Percentiles rank a stretch among this genome's conserved stretches.
Conservation (phyloP, 1,284 basidiomycete species). For the Cryptococcus sp. region DNA sequence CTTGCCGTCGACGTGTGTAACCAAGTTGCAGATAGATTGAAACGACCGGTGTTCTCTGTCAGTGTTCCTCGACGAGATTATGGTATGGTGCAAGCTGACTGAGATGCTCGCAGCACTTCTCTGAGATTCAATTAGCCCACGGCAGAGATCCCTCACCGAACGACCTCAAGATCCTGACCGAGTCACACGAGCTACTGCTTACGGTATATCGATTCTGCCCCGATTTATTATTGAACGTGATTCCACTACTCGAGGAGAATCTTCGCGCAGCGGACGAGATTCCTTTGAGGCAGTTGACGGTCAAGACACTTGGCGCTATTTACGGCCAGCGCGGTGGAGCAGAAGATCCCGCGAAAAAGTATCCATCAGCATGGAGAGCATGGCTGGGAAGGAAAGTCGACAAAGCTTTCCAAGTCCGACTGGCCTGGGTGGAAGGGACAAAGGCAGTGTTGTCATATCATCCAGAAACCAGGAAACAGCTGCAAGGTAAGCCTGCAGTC, state of each 20-base stretch:
- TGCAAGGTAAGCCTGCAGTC: slow-evolving; percentile 63
- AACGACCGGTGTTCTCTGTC: slow-evolving; percentile 78
- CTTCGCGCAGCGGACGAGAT: slow-evolving; percentile 71
- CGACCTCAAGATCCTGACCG: slow-evolving; percentile 58
- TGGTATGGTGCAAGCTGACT: background rate
- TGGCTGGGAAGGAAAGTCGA: slow-evolving; percentile 85
- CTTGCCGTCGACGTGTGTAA: slow-evolving; percentile 90
- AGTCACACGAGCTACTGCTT: slow-evolving; percentile 81
- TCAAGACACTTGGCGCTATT: slow-evolving; percentile 84
- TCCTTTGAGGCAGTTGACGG: slow-evolving; percentile 73
- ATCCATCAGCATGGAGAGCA: slow-evolving; percentile 78
- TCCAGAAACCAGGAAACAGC: slow-evolving; percentile 65
- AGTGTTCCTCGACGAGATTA: slow-evolving; percentile 3
- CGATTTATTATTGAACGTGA: slow-evolving; percentile 78
- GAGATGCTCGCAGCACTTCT: slow-evolving; percentile 65
- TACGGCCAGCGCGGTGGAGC: slow-evolving; percentile 66
- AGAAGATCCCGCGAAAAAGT: slow-evolving; percentile 70
- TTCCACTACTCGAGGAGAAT: slow-evolving; percentile 92
- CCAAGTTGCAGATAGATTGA: slow-evolving; percentile 77
- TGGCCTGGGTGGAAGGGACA: slow-evolving; percentile 75
- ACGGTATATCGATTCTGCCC: slow-evolving; percentile 80
- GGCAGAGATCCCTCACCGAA: slow-evolving; percentile 53
- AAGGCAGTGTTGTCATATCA: slow-evolving; percentile 66
- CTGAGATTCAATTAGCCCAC: slow-evolving; percentile 73
- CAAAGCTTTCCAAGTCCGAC: slow-evolving; percentile 68